phyloP scores from a whole-genome alignment of 768 basidiomycete species.

The Asterophora parasitica region DNA sequence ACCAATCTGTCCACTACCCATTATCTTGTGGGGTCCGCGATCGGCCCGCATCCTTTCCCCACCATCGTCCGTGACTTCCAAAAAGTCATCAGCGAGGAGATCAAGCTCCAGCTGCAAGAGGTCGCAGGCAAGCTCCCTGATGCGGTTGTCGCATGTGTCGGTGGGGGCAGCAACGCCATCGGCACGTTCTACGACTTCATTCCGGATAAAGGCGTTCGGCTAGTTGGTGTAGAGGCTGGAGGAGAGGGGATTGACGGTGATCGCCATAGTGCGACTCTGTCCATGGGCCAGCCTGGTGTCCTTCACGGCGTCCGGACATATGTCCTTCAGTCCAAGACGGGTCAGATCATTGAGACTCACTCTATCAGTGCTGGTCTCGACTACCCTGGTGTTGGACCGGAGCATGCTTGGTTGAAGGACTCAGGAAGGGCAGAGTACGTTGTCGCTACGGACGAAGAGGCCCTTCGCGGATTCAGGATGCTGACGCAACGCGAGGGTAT shows the following conservation, averaged over 20 bases:
- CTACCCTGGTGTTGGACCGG: conserved; percentile 97
- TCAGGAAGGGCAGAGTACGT: conserved; percentile 91
- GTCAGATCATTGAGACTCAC: conserved; percentile 96
- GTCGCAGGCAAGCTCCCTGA: conserved; percentile 84
- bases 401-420: conserved; percentile 97
- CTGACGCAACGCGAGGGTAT: conserved; percentile 94
- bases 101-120: conserved; percentile 78
- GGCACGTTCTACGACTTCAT: conserved; percentile 98
- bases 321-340: conserved; percentile 80
- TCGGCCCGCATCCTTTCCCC: conserved; percentile 98
- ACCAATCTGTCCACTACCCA: conserved; percentile 92
- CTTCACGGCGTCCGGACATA: conserved; percentile 96
- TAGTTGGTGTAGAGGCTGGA: conserved; percentile 95
- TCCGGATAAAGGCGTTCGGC: conserved; percentile 73
- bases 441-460: conserved; percentile 90
- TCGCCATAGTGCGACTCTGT: conserved; percentile 88
- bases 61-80: conserved; percentile 99
- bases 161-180: conserved; percentile 96
- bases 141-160: conserved; percentile 93
- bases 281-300: conserved; percentile 89
- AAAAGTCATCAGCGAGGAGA: conserved; percentile 85
- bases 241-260: conserved; percentile 90
- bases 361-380: conserved; percentile 95
- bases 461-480: conserved; percentile 86
- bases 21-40: conserved; percentile 95